phyloP scores from a whole-genome alignment of 1,139 yeast species.

The Arxiozyma slooffiae region DNA sequence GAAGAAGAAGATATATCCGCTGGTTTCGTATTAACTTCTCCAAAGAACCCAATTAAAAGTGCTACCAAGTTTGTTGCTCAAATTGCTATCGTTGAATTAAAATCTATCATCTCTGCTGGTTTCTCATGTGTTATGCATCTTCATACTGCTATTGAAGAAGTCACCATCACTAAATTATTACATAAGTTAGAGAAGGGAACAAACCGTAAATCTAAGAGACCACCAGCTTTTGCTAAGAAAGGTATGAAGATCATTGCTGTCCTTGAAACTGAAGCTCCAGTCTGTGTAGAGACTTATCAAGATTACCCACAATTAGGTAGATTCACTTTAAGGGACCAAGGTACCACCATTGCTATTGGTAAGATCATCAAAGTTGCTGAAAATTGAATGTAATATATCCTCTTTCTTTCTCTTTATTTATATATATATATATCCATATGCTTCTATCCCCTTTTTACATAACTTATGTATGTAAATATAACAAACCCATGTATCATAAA shows the following conservation, averaged over 20 bases:
- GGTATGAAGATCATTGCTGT: conserved; percentile 97
- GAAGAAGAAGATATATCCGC: conserved; percentile 93
- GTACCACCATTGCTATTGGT: conserved; percentile 96
- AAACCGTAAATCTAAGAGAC: conserved; percentile 88
- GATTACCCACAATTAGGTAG: conserved; percentile 96
- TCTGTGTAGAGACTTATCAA: conserved; percentile 85
- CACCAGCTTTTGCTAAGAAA: conserved; percentile 97
- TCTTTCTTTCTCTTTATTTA: neutral
- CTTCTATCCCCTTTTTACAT: too few relatives aligned
- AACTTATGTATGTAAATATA: neutral
- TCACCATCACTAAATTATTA: conserved; percentile 65
- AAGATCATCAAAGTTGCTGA: conserved; percentile 70
- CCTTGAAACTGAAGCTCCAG: conserved; percentile 72
- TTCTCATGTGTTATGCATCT: conserved; percentile 97
- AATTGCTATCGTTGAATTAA: conserved; percentile 91
- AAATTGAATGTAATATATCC: neutral
- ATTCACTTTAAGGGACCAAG: conserved; percentile 96
- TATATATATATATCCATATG: too few relatives aligned
- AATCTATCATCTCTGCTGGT: conserved; percentile 88
- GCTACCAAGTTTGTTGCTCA: conserved; percentile 91
- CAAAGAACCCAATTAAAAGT: conserved; percentile 80
- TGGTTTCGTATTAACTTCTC: conserved; percentile 85
- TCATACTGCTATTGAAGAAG: conserved; percentile 97
- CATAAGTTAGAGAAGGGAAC: conserved; percentile 96
- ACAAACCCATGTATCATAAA: conserved; percentile 1